Evolutionary conservation across 1,139 yeast species (phyloP).

Genomic region (Pneumocystis sp.): DNA sequence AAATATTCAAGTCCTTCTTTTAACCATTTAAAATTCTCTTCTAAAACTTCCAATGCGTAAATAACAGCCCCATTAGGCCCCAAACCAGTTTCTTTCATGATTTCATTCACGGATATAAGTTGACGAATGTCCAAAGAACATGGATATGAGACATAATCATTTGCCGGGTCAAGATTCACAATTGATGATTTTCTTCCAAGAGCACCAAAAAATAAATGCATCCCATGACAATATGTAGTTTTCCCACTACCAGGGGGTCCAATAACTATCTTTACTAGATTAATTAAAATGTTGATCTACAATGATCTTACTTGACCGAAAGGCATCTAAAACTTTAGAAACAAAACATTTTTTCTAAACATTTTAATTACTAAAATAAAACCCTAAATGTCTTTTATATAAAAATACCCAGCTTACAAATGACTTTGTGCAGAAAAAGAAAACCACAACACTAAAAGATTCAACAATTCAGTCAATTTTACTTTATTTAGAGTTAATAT

Average conservation of each 20-base stretch:
- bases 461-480: background rate
- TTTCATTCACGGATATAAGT: slow-evolving; percentile 79
- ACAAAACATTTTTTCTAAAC: background rate
- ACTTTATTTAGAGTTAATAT: too few species aligned
- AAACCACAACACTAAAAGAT: background rate
- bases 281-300: background rate
- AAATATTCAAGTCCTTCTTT: slow-evolving; percentile 69
- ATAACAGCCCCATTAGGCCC: slow-evolving; percentile 95
- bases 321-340: slow-evolving; percentile 9
- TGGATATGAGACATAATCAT: slow-evolving; percentile 66
- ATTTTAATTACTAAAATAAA: background rate
- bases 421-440: background rate
- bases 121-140: slow-evolving; percentile 82
- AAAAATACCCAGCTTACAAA: background rate
- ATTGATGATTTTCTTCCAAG: slow-evolving; percentile 78
- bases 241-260: slow-evolving; percentile 99
- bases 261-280: slow-evolving; percentile 39
- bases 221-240: slow-evolving; percentile 83
- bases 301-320: slow-evolving; percentile 13
- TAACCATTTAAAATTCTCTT: slow-evolving; percentile 43
- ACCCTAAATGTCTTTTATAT: background rate
- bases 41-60: slow-evolving; percentile 61
- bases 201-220: slow-evolving; percentile 81
- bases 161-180: slow-evolving; percentile 88
- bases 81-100: slow-evolving; percentile 85